Conservation (phyloP, 148 eudicot genomes). For the Camellia granthamiana region DNA sequence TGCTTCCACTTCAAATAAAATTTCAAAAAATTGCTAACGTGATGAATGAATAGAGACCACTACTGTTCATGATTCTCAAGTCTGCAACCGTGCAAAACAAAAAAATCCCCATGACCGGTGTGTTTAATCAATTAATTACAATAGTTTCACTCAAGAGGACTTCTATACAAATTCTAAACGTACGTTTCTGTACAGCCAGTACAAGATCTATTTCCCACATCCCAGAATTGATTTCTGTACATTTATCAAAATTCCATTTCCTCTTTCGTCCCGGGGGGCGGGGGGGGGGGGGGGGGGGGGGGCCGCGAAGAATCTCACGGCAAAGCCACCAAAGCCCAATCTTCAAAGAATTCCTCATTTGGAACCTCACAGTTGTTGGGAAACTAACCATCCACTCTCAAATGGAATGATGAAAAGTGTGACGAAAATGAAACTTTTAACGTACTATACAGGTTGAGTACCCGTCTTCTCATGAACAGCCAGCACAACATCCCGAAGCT, state of each 20-base stretch:
- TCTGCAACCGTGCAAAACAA: background rate
- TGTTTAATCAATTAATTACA: background rate
- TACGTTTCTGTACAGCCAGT: background rate
- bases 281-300: too few species aligned
- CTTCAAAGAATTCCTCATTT: background rate
- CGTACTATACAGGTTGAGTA: constrained; percentile 21
- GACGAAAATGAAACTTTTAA: background rate
- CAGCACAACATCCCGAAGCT: constrained; percentile 62
- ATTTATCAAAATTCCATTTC: background rate
- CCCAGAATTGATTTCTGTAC: background rate
- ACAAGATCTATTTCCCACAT: background rate
- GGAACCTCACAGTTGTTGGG: background rate
- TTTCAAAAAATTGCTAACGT: too few species aligned
- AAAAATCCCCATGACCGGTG: background rate
- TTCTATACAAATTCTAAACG: background rate
- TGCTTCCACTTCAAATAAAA: too few species aligned
- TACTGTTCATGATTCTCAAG: background rate
- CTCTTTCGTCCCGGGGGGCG: too few species aligned
- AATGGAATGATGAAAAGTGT: background rate
- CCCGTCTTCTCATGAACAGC: constrained; percentile 61
- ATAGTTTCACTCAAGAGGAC: background rate
- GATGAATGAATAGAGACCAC: too few species aligned
- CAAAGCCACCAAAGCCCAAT: background rate
- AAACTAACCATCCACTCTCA: background rate
- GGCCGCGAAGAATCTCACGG: background rate